Conservation (phyloP, 805 yeast genomes). For the Kodamaea hsintzibuensis region DNA sequence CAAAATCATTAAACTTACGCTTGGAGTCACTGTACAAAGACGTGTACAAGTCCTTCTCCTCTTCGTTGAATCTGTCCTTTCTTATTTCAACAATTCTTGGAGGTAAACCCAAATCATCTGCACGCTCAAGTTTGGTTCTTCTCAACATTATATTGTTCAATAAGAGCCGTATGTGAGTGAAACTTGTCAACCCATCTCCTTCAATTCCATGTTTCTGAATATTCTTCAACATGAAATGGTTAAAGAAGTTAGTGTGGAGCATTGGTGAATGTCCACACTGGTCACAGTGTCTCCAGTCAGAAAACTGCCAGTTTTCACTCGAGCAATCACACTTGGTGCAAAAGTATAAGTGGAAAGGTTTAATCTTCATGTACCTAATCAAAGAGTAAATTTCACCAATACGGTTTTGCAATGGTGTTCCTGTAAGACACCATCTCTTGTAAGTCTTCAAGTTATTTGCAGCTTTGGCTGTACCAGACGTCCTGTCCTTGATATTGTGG, state of each 20-base stretch:
- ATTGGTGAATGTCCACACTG: slow-evolving; percentile 88
- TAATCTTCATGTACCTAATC: slow-evolving; percentile 77
- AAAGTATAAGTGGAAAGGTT: slow-evolving; percentile 85
- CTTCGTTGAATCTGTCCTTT: slow-evolving; percentile 85
- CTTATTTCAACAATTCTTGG: slow-evolving; percentile 92
- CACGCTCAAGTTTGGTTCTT: slow-evolving; percentile 93
- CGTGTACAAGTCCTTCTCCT: slow-evolving; percentile 89
- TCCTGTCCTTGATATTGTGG: slow-evolving; percentile 94
- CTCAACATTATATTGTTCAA: slow-evolving; percentile 84
- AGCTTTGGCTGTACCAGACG: slow-evolving; percentile 90
- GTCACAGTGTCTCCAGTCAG: slow-evolving; percentile 82
- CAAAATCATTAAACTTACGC: slow-evolving; percentile 87
- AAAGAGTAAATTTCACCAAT: slow-evolving; percentile 96
- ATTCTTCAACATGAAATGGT: slow-evolving; percentile 92
- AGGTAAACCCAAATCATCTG: slow-evolving; percentile 96
- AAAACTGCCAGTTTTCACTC: slow-evolving; percentile 80
- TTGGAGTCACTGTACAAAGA: slow-evolving; percentile 84
- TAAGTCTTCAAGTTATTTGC: slow-evolving; percentile 72
- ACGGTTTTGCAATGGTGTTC: slow-evolving; percentile 95
- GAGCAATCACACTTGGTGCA: slow-evolving; percentile 92
- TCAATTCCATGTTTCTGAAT: slow-evolving; percentile 83
- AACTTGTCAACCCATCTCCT: slow-evolving; percentile 79
- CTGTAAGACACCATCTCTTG: slow-evolving; percentile 89
- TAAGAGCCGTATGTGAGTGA: slow-evolving; percentile 71
- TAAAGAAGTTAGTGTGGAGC: slow-evolving; percentile 94